Percentiles rank a stretch among this genome's conserved stretches.
phyloP scores from a whole-genome alignment of 441 rosid genomes.

The Euphorbia corollata region DNA sequence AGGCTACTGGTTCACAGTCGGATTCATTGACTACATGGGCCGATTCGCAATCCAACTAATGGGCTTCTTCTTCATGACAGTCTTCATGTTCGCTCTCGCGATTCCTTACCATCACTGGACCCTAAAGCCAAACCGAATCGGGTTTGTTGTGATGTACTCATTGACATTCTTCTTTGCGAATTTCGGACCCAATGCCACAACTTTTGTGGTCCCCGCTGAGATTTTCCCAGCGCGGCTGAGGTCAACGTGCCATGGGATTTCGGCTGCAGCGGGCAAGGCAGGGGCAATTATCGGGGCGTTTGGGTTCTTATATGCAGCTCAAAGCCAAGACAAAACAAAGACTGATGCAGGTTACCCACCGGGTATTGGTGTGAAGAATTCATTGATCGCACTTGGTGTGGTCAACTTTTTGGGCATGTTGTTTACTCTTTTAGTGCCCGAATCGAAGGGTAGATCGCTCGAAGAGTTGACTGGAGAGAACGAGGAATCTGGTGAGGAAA shows the following conservation, averaged over 20 bases:
- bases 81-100: conserved; percentile 70
- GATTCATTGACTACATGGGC: conserved; percentile 49
- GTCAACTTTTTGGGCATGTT: not conserved
- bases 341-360: not conserved
- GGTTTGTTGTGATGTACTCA: conserved; percentile 58
- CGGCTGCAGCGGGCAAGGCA: conserved; percentile 53
- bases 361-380: not conserved
- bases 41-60: conserved; percentile 65
- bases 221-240: conserved; percentile 75
- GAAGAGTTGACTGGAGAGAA: not conserved
- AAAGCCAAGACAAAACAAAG: not conserved
- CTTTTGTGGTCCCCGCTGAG: conserved; percentile 82
- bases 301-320: not conserved
- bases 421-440: not conserved
- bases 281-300: not conserved
- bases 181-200: conserved; percentile 77
- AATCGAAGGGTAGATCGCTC: not conserved
- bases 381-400: not conserved
- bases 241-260: conserved; percentile 81
- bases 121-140: conserved; percentile 47
- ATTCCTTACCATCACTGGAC: conserved; percentile 79
- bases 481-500: not conserved
- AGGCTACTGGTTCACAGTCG: conserved; percentile 76
- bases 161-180: conserved; percentile 80
- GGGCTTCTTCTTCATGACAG: conserved; percentile 89